phyloP scores from a whole-genome alignment of 306 rosid species.

The Citrullus colocynthis region DNA sequence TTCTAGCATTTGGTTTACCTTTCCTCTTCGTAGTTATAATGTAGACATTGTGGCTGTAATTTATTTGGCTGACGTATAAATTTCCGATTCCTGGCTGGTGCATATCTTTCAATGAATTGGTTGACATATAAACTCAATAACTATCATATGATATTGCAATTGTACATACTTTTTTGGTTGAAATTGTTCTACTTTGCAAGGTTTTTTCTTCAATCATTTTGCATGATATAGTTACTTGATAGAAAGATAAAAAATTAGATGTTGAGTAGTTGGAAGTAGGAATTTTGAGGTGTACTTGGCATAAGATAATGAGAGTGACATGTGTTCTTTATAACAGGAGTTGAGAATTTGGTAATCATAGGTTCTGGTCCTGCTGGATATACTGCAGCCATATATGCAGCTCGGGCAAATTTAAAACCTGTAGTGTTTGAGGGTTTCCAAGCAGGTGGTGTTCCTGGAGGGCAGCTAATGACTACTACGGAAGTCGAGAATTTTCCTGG shows the following conservation, averaged over 20 bases:
- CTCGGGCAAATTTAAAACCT: slow-evolving; percentile 94
- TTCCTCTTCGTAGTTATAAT: neutral
- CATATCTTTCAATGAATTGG: neutral
- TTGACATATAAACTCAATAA: neutral
- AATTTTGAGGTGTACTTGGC: neutral
- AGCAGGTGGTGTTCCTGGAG: slow-evolving; percentile 89
- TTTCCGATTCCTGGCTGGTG: too few species aligned
- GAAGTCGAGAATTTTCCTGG: slow-evolving; percentile 98
- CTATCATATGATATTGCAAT: neutral
- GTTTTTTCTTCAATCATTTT: neutral
- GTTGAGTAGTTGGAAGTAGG: neutral
- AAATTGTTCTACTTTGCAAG: neutral
- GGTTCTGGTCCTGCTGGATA: slow-evolving; percentile 97
- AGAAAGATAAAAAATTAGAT: neutral
- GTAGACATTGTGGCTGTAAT: neutral
- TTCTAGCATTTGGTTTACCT: neutral
- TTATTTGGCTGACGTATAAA: neutral
- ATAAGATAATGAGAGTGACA: neutral
- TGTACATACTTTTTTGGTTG: neutral
- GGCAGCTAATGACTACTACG: slow-evolving; percentile 93
- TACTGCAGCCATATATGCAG: slow-evolving; percentile 91
- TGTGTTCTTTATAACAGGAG: slow-evolving; percentile 19
- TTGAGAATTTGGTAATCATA: slow-evolving; percentile 75
- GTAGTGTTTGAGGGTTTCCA: slow-evolving; percentile 89
- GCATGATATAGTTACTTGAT: neutral